A percentile compares a stretch with the other conserved stretches of the same genome.
Evolutionary conservation across 305 asterid genomes (phyloP).

Genomic region (Lippia alba): DNA sequence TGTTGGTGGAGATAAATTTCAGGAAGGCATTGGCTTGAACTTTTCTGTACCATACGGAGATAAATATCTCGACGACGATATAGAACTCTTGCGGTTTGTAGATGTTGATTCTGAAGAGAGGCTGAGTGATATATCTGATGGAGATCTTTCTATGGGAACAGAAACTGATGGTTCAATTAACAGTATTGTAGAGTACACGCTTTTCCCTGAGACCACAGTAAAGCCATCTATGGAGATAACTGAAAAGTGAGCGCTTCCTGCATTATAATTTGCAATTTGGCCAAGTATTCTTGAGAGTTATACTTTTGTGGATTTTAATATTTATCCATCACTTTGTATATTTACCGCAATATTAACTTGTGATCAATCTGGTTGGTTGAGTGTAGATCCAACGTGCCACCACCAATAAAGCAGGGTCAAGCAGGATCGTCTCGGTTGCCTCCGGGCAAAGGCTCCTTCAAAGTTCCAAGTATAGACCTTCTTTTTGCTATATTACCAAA

Average conservation of each 20-base stretch:
- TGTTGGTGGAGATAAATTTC: conserved; percentile 44
- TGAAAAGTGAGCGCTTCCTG: conserved; percentile 63
- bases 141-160: conserved; percentile 92
- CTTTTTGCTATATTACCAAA: conserved; percentile 1
- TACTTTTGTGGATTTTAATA: not conserved
- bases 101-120: conserved; percentile 89
- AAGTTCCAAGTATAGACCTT: conserved; percentile 57
- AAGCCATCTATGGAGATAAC: conserved; percentile 56
- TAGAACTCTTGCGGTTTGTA: conserved; percentile 76
- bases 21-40: conserved; percentile 47
- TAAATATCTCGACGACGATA: conserved; percentile 56
- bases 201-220: conserved; percentile 65
- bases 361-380: conserved; percentile 32
- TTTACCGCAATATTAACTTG: not conserved
- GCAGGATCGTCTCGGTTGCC: conserved; percentile 58
- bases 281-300: not conserved
- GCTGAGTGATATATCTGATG: conserved; percentile 94
- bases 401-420: conserved; percentile 55
- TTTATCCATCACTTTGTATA: not conserved
- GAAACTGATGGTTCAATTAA: conserved; percentile 85
- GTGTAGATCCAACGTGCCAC: conserved; percentile 59
- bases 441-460: conserved; percentile 61
- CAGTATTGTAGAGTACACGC: conserved; percentile 82
- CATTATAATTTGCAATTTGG: not conserved
- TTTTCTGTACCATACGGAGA: conserved; percentile 41